Percentiles rank a stretch among this genome's conserved stretches.
These are phyloP conservation scores for Rhododendron vialii DNA, from an alignment of 148 eudicot genomes.

Conservation along the genomic window DNA sequence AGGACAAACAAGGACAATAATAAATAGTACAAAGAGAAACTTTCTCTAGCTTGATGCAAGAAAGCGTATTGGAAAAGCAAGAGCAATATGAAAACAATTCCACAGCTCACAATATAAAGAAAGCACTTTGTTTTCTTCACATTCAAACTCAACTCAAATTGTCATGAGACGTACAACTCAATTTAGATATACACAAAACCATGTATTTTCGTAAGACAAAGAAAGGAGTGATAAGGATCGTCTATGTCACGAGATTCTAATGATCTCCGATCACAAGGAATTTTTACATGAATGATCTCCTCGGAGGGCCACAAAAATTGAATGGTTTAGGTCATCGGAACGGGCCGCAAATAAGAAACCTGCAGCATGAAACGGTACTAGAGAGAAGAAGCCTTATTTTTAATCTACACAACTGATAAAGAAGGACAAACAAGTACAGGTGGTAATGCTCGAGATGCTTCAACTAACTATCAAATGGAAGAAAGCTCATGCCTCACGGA, in stretches of 20 bases:
- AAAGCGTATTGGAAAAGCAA: not conserved
- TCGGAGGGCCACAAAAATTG: not conserved
- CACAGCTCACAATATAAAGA: not conserved
- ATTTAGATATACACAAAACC: not conserved
- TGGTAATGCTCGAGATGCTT: no score
- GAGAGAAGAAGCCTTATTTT: no score
- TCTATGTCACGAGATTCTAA: not conserved
- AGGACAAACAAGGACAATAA: no score
- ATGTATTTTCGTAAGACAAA: not conserved
- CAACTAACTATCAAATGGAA: not conserved
- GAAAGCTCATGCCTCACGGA: not conserved
- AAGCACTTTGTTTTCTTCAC: not conserved
- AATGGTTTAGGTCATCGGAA: no score
- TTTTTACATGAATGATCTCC: not conserved
- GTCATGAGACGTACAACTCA: not conserved
- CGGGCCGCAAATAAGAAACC: no score
- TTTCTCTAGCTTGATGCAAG: no score
- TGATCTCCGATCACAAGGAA: not conserved
- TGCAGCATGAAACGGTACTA: no score
- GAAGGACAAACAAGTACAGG: no score
- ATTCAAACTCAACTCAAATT: no score
- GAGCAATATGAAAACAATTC: not conserved
- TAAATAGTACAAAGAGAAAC: no score
- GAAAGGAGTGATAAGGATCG: not conserved
- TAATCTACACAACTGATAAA: no score